Evolutionary conservation across 176 grass and related monocot genomes (phyloP).

Genomic region (Eleusine coracana): DNA sequence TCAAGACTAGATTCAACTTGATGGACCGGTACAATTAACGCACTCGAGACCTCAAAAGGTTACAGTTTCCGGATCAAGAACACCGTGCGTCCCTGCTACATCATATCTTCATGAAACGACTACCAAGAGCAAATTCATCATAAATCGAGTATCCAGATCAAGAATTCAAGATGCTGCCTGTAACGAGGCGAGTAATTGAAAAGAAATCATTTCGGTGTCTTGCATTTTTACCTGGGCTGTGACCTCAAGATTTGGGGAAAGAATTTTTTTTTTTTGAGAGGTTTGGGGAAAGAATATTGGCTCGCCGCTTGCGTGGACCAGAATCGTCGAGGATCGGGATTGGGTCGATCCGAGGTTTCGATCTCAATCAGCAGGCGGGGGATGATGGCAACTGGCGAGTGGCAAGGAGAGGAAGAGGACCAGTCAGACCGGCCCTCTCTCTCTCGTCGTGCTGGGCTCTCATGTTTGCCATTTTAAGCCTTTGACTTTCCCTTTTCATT

Average conservation of each 20-base stretch:
- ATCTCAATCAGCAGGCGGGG: constrained; percentile 1
- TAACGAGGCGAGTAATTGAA: neutral
- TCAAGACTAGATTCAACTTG: neutral
- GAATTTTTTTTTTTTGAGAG: neutral
- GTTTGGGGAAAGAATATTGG: constrained; percentile 1
- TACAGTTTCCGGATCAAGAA: neutral
- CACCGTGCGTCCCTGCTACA: neutral
- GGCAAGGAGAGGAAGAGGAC: neutral
- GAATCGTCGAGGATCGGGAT: neutral
- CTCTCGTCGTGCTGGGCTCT: neutral
- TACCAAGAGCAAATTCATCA: neutral
- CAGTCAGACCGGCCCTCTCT: neutral
- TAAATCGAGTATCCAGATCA: neutral
- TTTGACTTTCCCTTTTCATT: neutral
- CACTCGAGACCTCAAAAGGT: neutral
- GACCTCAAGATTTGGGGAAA: neutral
- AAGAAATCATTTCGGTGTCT: neutral
- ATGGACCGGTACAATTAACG: neutral
- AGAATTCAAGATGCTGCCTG: neutral
- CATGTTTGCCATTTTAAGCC: neutral
- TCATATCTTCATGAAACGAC: neutral
- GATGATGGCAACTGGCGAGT: neutral
- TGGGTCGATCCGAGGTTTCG: neutral
- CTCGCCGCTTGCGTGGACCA: neutral
- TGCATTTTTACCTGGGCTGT: neutral